Conservation (phyloP, 441 rosid genomes). For the Populus trichocarpa region DNA sequence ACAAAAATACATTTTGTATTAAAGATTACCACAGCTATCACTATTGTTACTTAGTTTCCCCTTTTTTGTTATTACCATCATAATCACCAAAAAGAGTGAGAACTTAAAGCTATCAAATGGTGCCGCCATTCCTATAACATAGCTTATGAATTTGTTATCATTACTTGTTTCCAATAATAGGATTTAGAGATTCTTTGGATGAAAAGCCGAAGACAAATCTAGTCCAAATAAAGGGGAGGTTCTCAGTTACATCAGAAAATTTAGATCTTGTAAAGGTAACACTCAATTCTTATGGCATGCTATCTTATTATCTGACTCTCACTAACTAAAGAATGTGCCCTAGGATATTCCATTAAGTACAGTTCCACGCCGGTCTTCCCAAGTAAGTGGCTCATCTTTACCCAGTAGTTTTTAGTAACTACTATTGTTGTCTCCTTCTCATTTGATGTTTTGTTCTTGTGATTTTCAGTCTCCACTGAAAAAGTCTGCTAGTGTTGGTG, state of each 20-base stretch:
- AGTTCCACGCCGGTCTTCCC: constrained; percentile 78
- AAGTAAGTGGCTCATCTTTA: constrained; percentile 51
- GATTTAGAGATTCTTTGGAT: constrained; percentile 90
- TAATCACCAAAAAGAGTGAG: neutral
- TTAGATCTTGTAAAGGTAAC: constrained; percentile 88
- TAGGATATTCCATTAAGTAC: constrained; percentile 86
- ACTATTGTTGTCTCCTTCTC: constrained; percentile 14
- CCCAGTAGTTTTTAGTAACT: constrained; percentile 15
- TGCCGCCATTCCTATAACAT: neutral
- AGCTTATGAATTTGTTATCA: neutral
- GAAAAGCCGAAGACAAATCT: constrained; percentile 86
- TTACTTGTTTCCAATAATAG: constrained; percentile 35
- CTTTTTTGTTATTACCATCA: too few species aligned
- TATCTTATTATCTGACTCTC: constrained; percentile 20
- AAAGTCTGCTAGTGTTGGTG: constrained; percentile 96
- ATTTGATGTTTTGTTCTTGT: constrained; percentile 18
- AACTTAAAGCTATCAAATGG: neutral
- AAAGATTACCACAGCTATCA: constrained; percentile 4
- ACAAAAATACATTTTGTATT: constrained; percentile 14
- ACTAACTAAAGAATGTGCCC: constrained; percentile 49
- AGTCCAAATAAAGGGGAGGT: constrained; percentile 94
- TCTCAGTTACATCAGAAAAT: constrained; percentile 97
- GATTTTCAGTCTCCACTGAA: constrained; percentile 71
- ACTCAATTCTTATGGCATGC: constrained; percentile 21
- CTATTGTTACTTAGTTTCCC: neutral